Base-by-base conservation (phyloP, 805 yeast genomes). In the Brettanomyces anomalus region DNA sequence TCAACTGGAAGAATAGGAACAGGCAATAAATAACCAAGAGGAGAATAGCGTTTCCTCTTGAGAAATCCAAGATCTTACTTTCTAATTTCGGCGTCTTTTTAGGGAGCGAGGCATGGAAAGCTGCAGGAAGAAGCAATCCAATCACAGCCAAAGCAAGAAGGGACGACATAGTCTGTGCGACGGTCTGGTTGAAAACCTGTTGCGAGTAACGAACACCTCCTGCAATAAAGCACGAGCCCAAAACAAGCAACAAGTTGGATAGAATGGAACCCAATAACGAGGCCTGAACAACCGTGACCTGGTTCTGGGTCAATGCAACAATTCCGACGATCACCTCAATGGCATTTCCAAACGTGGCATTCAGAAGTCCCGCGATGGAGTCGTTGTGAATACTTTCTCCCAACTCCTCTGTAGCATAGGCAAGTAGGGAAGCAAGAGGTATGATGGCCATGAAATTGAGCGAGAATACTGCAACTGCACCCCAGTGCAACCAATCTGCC, bases 321-420 rank as follows among this genome's bases (percentile, higher is more conserved):
- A 93, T 70, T 2, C 96, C 85, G 31, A 93, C 97, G 61, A 93
- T 93, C 46, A 93, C 77, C 66, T 93, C 98, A 18, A 93, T 96
- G 2, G 97, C 97, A 61, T 93, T 93, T 46, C 98, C 98, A 60
- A 93, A 86, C 8, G 97, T 89, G 3, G 98, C 98, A 65, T 93
- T 93, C 55, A 93, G 71, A 49, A 93, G 71, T 0, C 97, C 97
- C 13, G 98, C 97, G 19, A 90, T 51, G 8, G 97, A 89, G 56
- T 87, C 85, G 46, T 97, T 97, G 39, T 59, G 56, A 30, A 87
- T 87, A 49, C 83, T 80, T 45, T 77, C 85, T 36, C 96, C 78
- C 44, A 93, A 70, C 55, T 88, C 95, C 62, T 93, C 98, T 4
- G 98, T 93, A 34, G 96, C 94, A 65, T 72, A 87, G 0, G 96